Base-by-base conservation (phyloP, 2,329 filamentous ascomycete genomes). In the Colletotrichum camelliae region DNA sequence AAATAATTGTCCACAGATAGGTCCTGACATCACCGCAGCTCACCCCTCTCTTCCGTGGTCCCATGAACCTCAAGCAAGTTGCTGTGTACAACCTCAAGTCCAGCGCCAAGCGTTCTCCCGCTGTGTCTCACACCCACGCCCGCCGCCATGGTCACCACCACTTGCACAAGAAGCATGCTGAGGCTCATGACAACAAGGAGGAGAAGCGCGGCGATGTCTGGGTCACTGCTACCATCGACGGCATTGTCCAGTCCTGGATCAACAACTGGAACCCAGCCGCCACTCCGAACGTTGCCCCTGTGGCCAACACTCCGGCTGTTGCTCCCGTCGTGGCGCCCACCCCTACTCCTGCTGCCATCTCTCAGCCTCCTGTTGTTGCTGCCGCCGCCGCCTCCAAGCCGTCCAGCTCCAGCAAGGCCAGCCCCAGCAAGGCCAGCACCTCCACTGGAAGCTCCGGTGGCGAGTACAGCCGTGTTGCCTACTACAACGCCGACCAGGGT, bases 21-120 rank as follows among this genome's bases (percentile, higher is more conserved):
- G 9, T 72, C 35, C 68, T 75, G 7, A 60, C 35, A 55, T 57
- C 12, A 35, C 29, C 15, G 1, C 75, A 95, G 93, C 87, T 96
- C 35, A 94, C 93, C 2, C 84, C 95, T 77, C 93, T 95, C 82
- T 88, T 96, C 81, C 92, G 94, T 79, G 94, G 94, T 4, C 94
- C 94, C 2, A 83, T 94, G 79, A 85, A 89, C 52, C 82, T 96
- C 37, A 91, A 91, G 81, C 89, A 94, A 78, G 88, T 95, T 70
- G 94, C 93, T 13, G 92, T 92, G 70, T 96, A 95, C 83, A 89
- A 87, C 61, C 88, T 91, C n/a, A 86, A 86, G 27, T 78, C 81
- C 29, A 81, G 78, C 43, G 78, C 80, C 64, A 81, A 82, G 80
- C 82, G 82, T 65, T 78, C 79, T 24, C 75, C 80, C 16, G 52